Conservation (phyloP, 75 land plant species). For the Larix kaempferi region DNA sequence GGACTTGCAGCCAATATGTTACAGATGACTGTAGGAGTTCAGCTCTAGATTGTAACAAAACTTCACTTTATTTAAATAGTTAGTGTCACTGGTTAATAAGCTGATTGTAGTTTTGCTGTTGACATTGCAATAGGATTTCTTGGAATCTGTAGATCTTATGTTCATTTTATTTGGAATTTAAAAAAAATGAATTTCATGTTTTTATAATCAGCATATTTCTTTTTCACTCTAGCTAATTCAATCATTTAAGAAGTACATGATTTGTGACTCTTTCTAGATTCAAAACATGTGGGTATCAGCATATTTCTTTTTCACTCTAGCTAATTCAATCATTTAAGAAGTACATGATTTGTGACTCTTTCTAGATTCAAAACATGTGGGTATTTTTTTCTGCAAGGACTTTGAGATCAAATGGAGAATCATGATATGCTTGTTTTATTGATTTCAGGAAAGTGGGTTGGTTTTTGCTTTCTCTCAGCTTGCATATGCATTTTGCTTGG, state of each 20-base stretch:
- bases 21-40: too few relatives aligned
- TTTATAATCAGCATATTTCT: neutral
- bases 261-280: neutral
- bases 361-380: neutral
- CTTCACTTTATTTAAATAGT: too few relatives aligned
- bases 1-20: too few relatives aligned
- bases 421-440: neutral
- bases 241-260: neutral
- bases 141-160: neutral
- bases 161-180: neutral
- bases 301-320: neutral
- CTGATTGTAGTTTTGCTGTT: neutral
- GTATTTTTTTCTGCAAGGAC: neutral
- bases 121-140: neutral
- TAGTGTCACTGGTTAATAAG: neutral
- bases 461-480: constrained; percentile 82
- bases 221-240: neutral
- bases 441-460: constrained; percentile 75
- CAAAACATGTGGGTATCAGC: neutral
- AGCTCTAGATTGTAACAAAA: too few relatives aligned
- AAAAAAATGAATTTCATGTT: neutral
- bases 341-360: neutral
- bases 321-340: neutral
- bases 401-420: neutral
- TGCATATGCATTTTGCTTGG: constrained; percentile 76